These are phyloP conservation scores for Metschnikowia reukaufii DNA, from an alignment of 805 yeast genomes.

Conservation along the genomic window DNA sequence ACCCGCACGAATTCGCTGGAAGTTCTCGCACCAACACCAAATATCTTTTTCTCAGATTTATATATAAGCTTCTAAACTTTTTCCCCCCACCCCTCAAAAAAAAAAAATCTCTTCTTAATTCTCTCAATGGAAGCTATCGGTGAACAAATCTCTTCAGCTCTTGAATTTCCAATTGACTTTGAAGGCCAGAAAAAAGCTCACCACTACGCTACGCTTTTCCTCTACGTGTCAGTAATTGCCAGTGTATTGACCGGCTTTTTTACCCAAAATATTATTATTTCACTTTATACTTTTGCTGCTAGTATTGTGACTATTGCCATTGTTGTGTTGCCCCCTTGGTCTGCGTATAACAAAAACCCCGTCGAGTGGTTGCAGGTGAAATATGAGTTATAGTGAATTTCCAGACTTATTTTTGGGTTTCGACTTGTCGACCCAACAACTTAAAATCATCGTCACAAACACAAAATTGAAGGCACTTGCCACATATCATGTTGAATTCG, in stretches of 20 bases:
- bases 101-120: neutral
- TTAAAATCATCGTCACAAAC: conserved; percentile 70
- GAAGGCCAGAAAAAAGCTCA: conserved; percentile 52
- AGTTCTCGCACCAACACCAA: conserved; percentile 5
- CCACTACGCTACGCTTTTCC: conserved; percentile 22
- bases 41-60: conserved; percentile 1
- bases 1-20: conserved; percentile 6
- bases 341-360: conserved; percentile 50
- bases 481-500: conserved; percentile 71
- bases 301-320: conserved; percentile 31
- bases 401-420: conserved; percentile 56
- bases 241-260: conserved; percentile 51
- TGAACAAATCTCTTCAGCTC: conserved; percentile 10
- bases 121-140: conserved; percentile 19
- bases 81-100: conserved; percentile 6
- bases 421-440: conserved; percentile 87
- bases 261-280: conserved; percentile 42
- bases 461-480: conserved; percentile 50
- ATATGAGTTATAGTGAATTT: conserved; percentile 20
- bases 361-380: conserved; percentile 47
- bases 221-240: conserved; percentile 30
- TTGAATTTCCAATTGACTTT: conserved; percentile 48
- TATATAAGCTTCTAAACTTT: neutral
- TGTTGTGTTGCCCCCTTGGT: conserved; percentile 57
- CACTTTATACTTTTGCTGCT: conserved; percentile 40